A percentile compares a stretch with the other conserved stretches of the same genome.
These are phyloP conservation scores for Polygonum maritimum DNA, from an alignment of 148 eudicot genomes.

Conservation along the genomic window DNA sequence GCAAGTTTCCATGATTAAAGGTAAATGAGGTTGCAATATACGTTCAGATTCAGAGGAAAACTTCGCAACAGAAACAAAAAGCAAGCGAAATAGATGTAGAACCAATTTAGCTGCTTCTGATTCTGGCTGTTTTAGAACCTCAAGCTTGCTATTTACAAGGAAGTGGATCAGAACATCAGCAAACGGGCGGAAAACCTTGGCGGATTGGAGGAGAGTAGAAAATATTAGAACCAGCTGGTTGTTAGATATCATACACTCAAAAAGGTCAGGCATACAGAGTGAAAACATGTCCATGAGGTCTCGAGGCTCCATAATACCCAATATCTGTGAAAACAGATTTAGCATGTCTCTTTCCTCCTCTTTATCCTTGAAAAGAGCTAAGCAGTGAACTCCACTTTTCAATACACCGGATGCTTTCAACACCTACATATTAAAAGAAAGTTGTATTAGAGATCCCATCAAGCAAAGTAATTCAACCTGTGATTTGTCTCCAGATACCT, in stretches of 20 bases:
- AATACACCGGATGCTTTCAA: conserved; percentile 94
- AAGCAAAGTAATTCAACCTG: not conserved
- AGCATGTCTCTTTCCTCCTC: conserved; percentile 97
- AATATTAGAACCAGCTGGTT: conserved; percentile 75
- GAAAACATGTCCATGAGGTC: conserved; percentile 99
- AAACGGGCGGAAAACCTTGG: conserved; percentile 81
- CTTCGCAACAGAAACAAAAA: conserved; percentile 79
- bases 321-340: conserved; percentile 72
- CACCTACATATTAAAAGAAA: conserved; percentile 35
- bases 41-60: conserved; percentile 93
- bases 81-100: conserved; percentile 76
- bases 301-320: conserved; percentile 91
- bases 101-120: conserved; percentile 85
- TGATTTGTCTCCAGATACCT: conserved; percentile 32
- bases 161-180: conserved; percentile 90
- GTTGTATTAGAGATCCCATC: not conserved
- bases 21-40: conserved; percentile 87
- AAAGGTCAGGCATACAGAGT: conserved; percentile 93
- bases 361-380: conserved; percentile 80
- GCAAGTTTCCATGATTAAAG: conserved; percentile 90
- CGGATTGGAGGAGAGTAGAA: conserved; percentile 61
- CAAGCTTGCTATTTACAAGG: conserved; percentile 89
- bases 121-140: conserved; percentile 89
- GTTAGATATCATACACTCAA: conserved; percentile 95
- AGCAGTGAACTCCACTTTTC: conserved; percentile 94